Conservation (phyloP, 768 basidiomycete genomes). For the Tephrocybe sp. region DNA sequence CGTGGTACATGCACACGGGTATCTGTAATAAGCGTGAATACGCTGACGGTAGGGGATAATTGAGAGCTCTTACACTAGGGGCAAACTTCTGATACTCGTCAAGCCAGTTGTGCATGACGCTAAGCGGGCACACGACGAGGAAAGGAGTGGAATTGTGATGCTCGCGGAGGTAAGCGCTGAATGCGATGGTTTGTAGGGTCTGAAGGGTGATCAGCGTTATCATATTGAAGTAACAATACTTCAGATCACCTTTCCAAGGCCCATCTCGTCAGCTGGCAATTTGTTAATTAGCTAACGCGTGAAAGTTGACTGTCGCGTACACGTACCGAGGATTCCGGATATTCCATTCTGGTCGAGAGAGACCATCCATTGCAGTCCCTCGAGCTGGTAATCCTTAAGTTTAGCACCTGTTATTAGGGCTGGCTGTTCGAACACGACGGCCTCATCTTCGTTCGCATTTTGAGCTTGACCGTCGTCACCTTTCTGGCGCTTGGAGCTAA, state of each 20-base stretch:
- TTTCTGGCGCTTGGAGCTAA: constrained; percentile 20
- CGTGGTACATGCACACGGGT: constrained; percentile 90
- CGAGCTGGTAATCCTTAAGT: constrained; percentile 88
- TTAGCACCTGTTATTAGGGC: constrained; percentile 79
- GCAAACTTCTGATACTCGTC: constrained; percentile 86
- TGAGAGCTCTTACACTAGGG: constrained; percentile 49
- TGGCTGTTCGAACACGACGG: constrained; percentile 66
- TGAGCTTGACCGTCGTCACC: constrained; percentile 16
- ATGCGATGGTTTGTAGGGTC: constrained; percentile 95
- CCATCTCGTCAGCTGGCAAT: constrained; percentile 98
- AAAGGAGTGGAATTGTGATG: constrained; percentile 70
- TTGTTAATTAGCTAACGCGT: constrained; percentile 12
- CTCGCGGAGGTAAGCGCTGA: constrained; percentile 86
- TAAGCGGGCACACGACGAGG: constrained; percentile 89
- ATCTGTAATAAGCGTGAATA: constrained; percentile 44
- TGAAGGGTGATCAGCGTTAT: constrained; percentile 25
- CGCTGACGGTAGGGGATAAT: background rate
- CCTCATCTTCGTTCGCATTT: constrained; percentile 23
- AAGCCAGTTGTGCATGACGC: constrained; percentile 90
- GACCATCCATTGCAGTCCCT: constrained; percentile 95
- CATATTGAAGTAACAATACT: background rate
- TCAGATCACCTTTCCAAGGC: constrained; percentile 70
- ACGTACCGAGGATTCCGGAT: constrained; percentile 69
- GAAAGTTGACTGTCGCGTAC: too few relatives aligned
- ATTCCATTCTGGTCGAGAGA: constrained; percentile 84